phyloP scores from a whole-genome alignment of 306 rosid species.

The Senna tora region DNA sequence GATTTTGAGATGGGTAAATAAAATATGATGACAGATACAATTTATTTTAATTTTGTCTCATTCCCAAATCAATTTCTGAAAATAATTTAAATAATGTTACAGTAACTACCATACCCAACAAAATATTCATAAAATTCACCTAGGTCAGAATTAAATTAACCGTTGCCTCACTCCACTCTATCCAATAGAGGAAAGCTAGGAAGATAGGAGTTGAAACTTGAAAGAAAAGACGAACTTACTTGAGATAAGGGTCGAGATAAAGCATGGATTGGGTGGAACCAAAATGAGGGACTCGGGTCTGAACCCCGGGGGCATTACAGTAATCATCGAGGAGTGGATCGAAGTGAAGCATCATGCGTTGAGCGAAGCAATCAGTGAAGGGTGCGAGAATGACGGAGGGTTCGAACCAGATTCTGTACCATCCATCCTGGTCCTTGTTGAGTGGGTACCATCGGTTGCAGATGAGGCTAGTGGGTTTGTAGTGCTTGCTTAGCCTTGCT shows the following conservation, averaged over 20 bases:
- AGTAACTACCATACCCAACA: too few relatives aligned
- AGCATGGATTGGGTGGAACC: conserved; percentile 78
- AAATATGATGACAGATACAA: too few relatives aligned
- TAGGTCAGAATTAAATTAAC: too few relatives aligned
- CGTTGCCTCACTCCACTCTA: too few relatives aligned
- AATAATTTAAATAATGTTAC: too few relatives aligned
- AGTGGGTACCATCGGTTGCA: conserved; percentile 75
- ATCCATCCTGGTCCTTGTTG: conserved; percentile 52
- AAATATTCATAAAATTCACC: too few relatives aligned
- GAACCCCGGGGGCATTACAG: conserved; percentile 66
- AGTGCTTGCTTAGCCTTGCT: conserved; percentile 57
- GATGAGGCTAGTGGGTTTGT: conserved; percentile 55
- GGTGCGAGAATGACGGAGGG: conserved; percentile 66
- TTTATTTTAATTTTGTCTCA: too few relatives aligned
- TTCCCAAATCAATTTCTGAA: too few relatives aligned
- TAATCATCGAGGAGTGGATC: conserved; percentile 61
- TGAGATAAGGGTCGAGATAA: conserved; percentile 76
- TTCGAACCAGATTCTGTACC: conserved; percentile 95
- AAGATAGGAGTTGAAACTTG: too few relatives aligned
- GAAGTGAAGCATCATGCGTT: conserved; percentile 79
- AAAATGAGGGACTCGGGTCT: conserved; percentile 68
- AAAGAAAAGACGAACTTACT: conserved; percentile 38
- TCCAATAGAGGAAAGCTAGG: too few relatives aligned
- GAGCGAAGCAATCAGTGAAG: conserved; percentile 77
- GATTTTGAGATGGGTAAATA: too few relatives aligned